Evolutionary conservation across 2,329 filamentous ascomycete genomes (phyloP), one percentile per base, ranked within the genome.

Genomic region (Penicillium brevicompactum): DNA sequence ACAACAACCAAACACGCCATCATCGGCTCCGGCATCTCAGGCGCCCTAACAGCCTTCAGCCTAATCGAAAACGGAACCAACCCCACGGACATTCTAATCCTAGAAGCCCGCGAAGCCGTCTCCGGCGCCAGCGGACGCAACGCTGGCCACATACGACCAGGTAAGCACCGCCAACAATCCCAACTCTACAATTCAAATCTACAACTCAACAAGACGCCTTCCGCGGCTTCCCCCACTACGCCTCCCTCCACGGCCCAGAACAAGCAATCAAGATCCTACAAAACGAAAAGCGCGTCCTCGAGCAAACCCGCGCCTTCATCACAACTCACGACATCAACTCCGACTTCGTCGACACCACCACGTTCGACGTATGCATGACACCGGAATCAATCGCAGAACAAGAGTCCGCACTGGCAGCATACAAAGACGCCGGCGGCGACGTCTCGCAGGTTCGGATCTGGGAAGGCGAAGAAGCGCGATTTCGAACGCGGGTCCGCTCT

Each of bases 101-200:
- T 79, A 14, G 77, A 80, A 58, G 77, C 77, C 1, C 65, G 77
- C 56, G 76, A 79, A 61, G 76, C 77, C 11, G 74, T 74, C 1
- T 75, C 72, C 11, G 77, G 76, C n/a, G 76, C 77, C 1, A 77
- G 72, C 47, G 75, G 73, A 10, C 67, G 77, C 31, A 79, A 79
- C 57, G 76, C 76, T n/a, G 76, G 76, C 5, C 77, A 80, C 49
- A 70, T 78, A 14, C 66, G 76, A 24, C 76, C 75, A 55, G 51
- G 55, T 58, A 22, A 27, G 38, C 40, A 7, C 34, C 7, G n/a
- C 3, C 24, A 27, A 27, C 24, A 27, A 27, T 27, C 24, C 24
- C 24, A 14, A 5, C 18, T 13, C 5, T 5, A 22, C 6, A 42
- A 22, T 42, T 18, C 41, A 22, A 21, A 14, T 13, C 24, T 11